Conservation (phyloP, 176 grass and related monocot genomes). For the Aegilops umbellulata region DNA sequence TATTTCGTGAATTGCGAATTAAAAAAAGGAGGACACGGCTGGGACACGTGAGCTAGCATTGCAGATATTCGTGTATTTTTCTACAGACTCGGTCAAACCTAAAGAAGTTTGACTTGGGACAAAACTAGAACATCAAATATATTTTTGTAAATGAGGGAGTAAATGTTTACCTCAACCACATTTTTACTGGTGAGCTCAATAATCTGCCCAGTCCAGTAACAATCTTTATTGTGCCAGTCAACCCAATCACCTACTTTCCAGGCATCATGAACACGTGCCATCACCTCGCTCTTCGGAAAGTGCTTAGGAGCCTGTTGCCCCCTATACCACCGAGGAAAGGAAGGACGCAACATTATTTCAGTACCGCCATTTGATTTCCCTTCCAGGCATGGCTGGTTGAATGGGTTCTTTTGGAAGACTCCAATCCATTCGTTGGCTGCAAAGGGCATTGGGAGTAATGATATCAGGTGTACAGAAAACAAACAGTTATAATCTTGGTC, state of each 20-base stretch:
- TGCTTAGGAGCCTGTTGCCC: constrained; percentile 30
- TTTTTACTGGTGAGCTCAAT: constrained; percentile 32
- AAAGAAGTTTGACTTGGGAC: too few species aligned
- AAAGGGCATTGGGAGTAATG: neutral
- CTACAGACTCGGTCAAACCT: too few species aligned
- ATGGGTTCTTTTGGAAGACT: constrained; percentile 37
- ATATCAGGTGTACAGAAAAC: constrained; percentile 13
- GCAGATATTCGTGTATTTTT: too few species aligned
- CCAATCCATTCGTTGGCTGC: constrained; percentile 46
- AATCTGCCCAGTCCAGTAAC: constrained; percentile 57
- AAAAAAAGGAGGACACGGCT: too few species aligned
- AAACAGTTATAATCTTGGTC: neutral
- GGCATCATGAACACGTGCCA: constrained; percentile 31
- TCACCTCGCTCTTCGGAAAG: constrained; percentile 20
- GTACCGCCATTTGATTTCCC: constrained; percentile 3
- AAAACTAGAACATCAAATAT: too few species aligned
- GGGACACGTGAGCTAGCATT: too few species aligned
- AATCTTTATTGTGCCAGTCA: constrained; percentile 52
- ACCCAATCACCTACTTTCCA: constrained; percentile 65
- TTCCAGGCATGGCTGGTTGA: neutral
- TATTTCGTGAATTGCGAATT: too few species aligned
- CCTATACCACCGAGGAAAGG: constrained; percentile 53
- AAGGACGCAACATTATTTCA: constrained; percentile 61
- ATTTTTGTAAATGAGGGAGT: too few species aligned
- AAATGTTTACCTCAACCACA: constrained; percentile 34